A percentile compares a stretch with the other conserved stretches of the same genome.
Evolutionary conservation across 1,139 yeast species (phyloP).

Genomic region (Kodamaea ohmeri): DNA sequence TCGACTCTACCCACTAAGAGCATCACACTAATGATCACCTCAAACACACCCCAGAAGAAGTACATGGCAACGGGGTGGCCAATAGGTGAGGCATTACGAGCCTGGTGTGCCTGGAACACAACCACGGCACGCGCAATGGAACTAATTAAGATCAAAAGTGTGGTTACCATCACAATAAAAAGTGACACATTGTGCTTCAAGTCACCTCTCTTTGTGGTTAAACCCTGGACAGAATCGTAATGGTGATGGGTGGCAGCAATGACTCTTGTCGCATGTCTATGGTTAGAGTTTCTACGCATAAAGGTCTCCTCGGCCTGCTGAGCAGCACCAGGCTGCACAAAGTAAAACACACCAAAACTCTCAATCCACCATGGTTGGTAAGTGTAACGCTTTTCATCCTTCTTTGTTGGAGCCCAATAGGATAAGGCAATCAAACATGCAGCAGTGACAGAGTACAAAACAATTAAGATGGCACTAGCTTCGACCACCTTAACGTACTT

Average conservation of each 20-base stretch:
- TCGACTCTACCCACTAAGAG: conserved; percentile 66
- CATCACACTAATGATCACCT: conserved; percentile 51
- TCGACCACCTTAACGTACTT: conserved; percentile 57
- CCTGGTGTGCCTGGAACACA: conserved; percentile 36
- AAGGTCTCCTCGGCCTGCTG: conserved; percentile 51
- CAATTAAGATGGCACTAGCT: conserved; percentile 55
- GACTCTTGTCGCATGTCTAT: conserved; percentile 50
- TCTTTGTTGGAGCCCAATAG: conserved; percentile 54
- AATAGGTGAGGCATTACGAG: conserved; percentile 5
- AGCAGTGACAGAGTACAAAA: conserved; percentile 59
- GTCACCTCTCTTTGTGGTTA: conserved; percentile 43
- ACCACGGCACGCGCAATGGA: conserved; percentile 59
- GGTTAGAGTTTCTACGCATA: conserved; percentile 47
- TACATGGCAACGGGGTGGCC: conserved; percentile 58
- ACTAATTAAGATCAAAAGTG: conserved; percentile 54
- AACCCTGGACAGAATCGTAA: conserved; percentile 43
- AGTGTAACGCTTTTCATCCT: conserved; percentile 54
- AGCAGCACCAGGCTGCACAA: conserved; percentile 48
- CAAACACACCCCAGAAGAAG: conserved; percentile 64
- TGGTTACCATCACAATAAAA: conserved; percentile 47
- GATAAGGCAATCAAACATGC: conserved; percentile 49
- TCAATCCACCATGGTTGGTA: conserved; percentile 83
- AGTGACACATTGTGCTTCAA: conserved; percentile 51
- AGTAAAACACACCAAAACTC: conserved; percentile 54
- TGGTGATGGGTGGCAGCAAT: conserved; percentile 48